Evolutionary conservation across 1,284 basidiomycete species (phyloP).

Genomic region (Mycosarcoma mackinlayi): DNA sequence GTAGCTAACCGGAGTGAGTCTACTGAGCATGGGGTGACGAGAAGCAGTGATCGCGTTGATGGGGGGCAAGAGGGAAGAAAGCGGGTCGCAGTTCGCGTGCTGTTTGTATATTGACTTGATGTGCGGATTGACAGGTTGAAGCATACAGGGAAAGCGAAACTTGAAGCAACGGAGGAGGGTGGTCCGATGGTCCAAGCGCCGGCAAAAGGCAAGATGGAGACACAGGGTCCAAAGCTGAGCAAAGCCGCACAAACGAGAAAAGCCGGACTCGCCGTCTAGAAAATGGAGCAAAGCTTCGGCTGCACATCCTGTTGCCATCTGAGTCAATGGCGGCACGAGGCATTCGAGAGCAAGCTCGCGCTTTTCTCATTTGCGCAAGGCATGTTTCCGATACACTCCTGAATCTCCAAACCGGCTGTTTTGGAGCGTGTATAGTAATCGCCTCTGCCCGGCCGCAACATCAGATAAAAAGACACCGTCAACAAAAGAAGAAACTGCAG

Average conservation of each 20-base stretch:
- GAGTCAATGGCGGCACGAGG: no score
- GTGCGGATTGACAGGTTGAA: not conserved
- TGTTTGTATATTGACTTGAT: not conserved
- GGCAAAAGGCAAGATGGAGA: not conserved
- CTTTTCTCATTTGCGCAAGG: no score
- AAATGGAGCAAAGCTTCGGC: not conserved
- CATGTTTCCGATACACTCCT: no score
- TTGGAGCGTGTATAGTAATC: no score
- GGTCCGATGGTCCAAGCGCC: not conserved
- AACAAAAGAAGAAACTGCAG: no score
- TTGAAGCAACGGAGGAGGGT: not conserved
- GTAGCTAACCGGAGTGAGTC: slow-evolving; percentile 9
- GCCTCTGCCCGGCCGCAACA: no score
- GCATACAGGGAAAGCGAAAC: not conserved
- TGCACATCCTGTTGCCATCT: no score
- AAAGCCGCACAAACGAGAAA: not conserved
- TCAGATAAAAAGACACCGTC: no score
- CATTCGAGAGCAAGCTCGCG: no score
- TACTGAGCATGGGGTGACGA: slow-evolving; percentile 20
- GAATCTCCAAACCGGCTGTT: no score
- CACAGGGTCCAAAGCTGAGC: slow-evolving; percentile 3
- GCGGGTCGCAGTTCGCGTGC: not conserved
- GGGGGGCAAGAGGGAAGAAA: not conserved
- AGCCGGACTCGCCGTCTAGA: not conserved
- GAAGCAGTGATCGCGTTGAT: not conserved